These are phyloP conservation scores for Globisporangium nodosum DNA, from an alignment of 352 stramenopile genomes.

Conservation along the genomic window DNA sequence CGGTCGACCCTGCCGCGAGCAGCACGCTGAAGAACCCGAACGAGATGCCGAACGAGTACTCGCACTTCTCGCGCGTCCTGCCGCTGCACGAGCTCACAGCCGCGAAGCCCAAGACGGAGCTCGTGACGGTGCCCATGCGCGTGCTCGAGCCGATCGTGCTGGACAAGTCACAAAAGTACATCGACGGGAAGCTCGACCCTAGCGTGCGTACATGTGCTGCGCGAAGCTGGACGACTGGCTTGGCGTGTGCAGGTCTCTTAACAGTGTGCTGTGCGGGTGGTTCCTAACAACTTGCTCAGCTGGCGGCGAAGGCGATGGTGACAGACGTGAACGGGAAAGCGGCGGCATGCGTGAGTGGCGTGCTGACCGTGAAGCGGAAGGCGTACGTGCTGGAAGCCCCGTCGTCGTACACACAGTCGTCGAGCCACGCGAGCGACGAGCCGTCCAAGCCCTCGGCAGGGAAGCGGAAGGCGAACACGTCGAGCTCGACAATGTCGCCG, in stretches of 20 bases:
- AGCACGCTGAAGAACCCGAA: slow-evolving; percentile 8
- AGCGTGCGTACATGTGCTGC: slow-evolving; percentile 23
- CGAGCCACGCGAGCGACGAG: neutral
- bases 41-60: slow-evolving; percentile 24
- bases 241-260: neutral
- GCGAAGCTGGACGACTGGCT: neutral
- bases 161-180: slow-evolving; percentile 75
- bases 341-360: slow-evolving; percentile 47
- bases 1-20: slow-evolving; percentile 13
- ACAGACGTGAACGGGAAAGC: slow-evolving; percentile 71
- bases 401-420: too few species aligned
- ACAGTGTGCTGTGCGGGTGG: neutral
- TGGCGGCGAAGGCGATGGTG: slow-evolving; percentile 51
- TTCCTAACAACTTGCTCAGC: slow-evolving; percentile 13
- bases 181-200: slow-evolving; percentile 74
- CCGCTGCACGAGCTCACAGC: slow-evolving; percentile 66
- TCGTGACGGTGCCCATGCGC: slow-evolving; percentile 67
- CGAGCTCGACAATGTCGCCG: slow-evolving; percentile 2
- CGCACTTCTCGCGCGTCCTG: slow-evolving; percentile 69
- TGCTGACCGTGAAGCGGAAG: slow-evolving; percentile 52
- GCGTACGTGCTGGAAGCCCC: slow-evolving; percentile 48
- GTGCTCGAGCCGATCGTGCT: slow-evolving; percentile 64
- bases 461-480: slow-evolving; percentile 12
- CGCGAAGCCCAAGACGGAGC: slow-evolving; percentile 62
- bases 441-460: neutral